Evolutionary conservation across 2,329 filamentous ascomycete species (phyloP), one percentile per base, ranked within the genome.

Genomic region (Colletotrichum camelliae): DNA sequence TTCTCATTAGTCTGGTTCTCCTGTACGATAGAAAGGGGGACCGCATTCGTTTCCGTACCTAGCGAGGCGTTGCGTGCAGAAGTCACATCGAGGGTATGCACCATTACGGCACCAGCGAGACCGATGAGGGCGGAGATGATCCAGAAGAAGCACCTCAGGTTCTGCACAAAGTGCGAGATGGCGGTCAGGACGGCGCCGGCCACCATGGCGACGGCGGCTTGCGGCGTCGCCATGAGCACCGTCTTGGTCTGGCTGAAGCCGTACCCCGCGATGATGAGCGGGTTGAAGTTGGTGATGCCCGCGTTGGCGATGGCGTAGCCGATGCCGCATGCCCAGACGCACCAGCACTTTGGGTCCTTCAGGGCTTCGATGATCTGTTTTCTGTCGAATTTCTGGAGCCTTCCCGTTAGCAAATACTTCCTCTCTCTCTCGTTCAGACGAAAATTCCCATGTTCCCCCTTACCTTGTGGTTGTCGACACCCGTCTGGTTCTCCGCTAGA

Each of bases 401-500:
- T 13, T 7, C 6, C n/a, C n/a, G n/a, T 52, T 52, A 52, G 43
- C 43, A 4, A 35, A 21, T 7, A 2, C 43, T 13, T 21, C n/a
- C 10, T 8, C 43, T 52, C 43, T 52, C 43, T 12, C 39, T 52
- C n/a, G n/a, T 4, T 13, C n/a, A 52, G 43, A 24, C n/a, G 2
- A 24, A 21, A 13, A 21, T 13, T 52, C n/a, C n/a, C 5, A n/a
- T 52, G 43, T 21, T 2, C 35, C 27, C 24, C 24, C 24, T 27
- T 69, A 77, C 75, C 78, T 92, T 92, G 77, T 92, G 66, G 58
- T 71, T 94, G 3, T 93, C 93, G 24, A 94, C 92, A 0, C 94
- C 94, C 74, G 94, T 94, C 81, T 95, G 91, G 79, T 96, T 96
- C 35, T 91, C 88, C 0, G 94, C 88, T 7, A 96, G 91, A 1